Base-by-base conservation (phyloP, 1,284 basidiomycete genomes). In the Leccinum huronense region DNA sequence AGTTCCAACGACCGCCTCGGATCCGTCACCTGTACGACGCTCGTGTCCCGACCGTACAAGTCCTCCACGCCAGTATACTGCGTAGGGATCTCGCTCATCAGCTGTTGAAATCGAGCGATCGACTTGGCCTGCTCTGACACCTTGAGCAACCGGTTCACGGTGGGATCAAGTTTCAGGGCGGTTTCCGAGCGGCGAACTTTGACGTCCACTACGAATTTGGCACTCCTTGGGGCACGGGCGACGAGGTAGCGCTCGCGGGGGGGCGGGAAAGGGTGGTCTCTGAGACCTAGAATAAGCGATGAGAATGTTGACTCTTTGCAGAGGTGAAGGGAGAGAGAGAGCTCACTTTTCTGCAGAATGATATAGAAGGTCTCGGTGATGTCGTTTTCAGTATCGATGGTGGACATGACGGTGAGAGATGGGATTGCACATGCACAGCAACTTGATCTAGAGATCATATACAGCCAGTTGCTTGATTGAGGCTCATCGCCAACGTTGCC, bases 201-300 rank as follows among this genome's bases (percentile, higher is more conserved):
- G 38, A 83, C 79, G 14, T 79, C 72, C 65, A 90, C 79, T 54
- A 77, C 72, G 60, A 90, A 79, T 7, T 77, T 66, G 58, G 71
- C 68, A n/a, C 75, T 75, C 3, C 75, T 65, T 11, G 80, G 69
- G 58, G 79, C 78, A 16, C 58, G 61, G n/a, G 83, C 82, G 66
- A 90, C 70, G 33, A 80, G 81, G 71, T 83, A 78, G 68, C 89
- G 76, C 11, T 83, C 83, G 58, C 76, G 78, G 16, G 87, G 86
- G 1, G 89, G 86, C 1, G 88, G 86, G 11, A 84, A 85, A 70
- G 89, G 89, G 57, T 89, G 88, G 48, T 87, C 88, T 5, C 78
- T 77, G 70, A 90, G n/a, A 23, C 57, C 57, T 58, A 38, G 36
- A 27, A n/a, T 6, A 30, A 23, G 23, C 9, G 14, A 9, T 40